Percentiles rank a stretch among this genome's conserved stretches.
Evolutionary conservation across 2,329 filamentous ascomycete species (phyloP).

Genomic region (Eutypella sp.): DNA sequence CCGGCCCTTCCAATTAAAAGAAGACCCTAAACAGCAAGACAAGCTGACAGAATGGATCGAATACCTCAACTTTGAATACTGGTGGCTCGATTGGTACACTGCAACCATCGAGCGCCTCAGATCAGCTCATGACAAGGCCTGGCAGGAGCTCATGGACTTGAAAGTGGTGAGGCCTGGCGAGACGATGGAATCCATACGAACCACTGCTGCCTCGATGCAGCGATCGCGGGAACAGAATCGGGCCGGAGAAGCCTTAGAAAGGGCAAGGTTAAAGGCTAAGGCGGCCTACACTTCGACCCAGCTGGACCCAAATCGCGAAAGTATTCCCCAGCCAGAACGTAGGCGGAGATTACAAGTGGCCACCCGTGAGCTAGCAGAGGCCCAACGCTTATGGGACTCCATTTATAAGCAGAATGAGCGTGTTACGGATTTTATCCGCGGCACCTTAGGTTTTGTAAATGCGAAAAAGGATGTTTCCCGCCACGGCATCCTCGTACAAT

Average conservation of each 20-base stretch:
- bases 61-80: slow-evolving; percentile 4
- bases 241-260: not conserved
- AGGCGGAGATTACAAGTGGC: too few species aligned
- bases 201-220: slow-evolving; percentile 1
- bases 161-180: slow-evolving; percentile 22
- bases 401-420: not conserved
- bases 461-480: not conserved
- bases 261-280: not conserved
- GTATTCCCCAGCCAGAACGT: too few species aligned
- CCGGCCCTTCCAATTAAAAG: slow-evolving; percentile 18
- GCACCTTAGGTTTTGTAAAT: not conserved
- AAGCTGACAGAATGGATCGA: slow-evolving; percentile 5
- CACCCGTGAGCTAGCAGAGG: too few species aligned
- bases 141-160: slow-evolving; percentile 27
- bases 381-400: too few species aligned
- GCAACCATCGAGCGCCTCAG: slow-evolving; percentile 15
- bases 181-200: slow-evolving; percentile 9
- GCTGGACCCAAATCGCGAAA: too few species aligned
- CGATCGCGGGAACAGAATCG: not conserved
- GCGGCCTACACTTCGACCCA: too few species aligned
- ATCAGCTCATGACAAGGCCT: slow-evolving; percentile 21
- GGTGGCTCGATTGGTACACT: slow-evolving; percentile 1
- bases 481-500: not conserved
- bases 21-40: slow-evolving; percentile 13
- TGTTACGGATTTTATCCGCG: not conserved